A percentile compares a stretch with the other conserved stretches of the same genome.
Conservation (phyloP, 1,284 basidiomycete genomes). For the Erythrobasidium hasegawianum region DNA sequence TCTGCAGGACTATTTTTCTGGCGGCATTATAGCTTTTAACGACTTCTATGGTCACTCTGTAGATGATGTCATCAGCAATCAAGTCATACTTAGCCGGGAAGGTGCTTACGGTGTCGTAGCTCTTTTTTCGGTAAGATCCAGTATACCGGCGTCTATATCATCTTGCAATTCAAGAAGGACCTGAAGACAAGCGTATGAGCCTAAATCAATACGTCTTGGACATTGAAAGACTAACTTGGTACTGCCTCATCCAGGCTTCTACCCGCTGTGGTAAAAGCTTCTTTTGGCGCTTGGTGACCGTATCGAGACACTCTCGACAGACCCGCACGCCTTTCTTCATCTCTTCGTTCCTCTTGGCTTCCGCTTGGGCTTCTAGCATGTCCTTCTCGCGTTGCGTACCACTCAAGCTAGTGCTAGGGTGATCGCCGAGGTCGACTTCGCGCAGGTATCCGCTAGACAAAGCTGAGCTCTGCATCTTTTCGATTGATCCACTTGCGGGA, state of each 20-base stretch:
- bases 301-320: conserved; percentile 45
- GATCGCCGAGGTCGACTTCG: conserved; percentile 33
- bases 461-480: conserved; percentile 4
- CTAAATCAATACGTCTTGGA: background rate
- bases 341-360: conserved; percentile 39
- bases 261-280: conserved; percentile 9
- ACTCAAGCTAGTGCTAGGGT: background rate
- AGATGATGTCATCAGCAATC: too few relatives aligned
- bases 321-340: conserved; percentile 45
- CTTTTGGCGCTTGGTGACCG: conserved; percentile 39
- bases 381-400: conserved; percentile 9
- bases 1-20: conserved; percentile 43
- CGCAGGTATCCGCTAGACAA: conserved; percentile 10
- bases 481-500: conserved; percentile 26
- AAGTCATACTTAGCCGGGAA: too few relatives aligned
- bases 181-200: conserved; percentile 60
- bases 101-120: background rate
- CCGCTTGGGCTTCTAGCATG: conserved; percentile 37
- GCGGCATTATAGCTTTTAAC: conserved; percentile 35
- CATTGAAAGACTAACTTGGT: conserved; percentile 42
- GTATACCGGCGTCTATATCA: conserved; percentile 66
- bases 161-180: conserved; percentile 70
- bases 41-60: conserved; percentile 31
- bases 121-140: conserved; percentile 63
- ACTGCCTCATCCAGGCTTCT: conserved; percentile 52